These are phyloP conservation scores for Suillus hirtellus DNA, from an alignment of 768 basidiomycete genomes.

Conservation along the genomic window DNA sequence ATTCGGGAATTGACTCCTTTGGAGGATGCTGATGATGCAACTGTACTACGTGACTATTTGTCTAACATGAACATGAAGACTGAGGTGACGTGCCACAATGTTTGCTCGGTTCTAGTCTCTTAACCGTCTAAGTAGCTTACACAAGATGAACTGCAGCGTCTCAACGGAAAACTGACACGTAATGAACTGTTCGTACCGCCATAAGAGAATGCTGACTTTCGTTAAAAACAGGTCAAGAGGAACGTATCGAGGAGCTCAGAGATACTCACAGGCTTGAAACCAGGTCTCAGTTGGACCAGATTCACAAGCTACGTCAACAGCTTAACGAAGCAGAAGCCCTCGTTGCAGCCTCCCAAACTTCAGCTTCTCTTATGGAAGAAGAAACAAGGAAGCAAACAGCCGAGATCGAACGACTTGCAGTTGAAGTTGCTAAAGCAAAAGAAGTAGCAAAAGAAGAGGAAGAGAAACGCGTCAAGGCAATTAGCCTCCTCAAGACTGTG, in stretches of 20 bases:
- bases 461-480: constrained; percentile 94
- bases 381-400: constrained; percentile 49
- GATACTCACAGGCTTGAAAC: constrained; percentile 83
- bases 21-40: constrained; percentile 60
- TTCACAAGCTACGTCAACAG: constrained; percentile 69
- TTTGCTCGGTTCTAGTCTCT: background rate
- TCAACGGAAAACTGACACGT: constrained; percentile 76
- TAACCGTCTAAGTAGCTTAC: constrained; percentile 45
- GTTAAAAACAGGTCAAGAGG: constrained; percentile 67
- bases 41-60: constrained; percentile 74
- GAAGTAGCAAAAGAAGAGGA: constrained; percentile 86
- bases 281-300: constrained; percentile 73
- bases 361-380: constrained; percentile 50
- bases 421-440: constrained; percentile 64
- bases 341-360: constrained; percentile 55
- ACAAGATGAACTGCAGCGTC: constrained; percentile 76
- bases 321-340: constrained; percentile 70
- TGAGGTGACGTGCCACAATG: constrained; percentile 51
- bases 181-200: constrained; percentile 25
- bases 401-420: constrained; percentile 58
- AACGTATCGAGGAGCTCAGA: constrained; percentile 78
- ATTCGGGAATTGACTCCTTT: constrained; percentile 73
- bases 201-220: constrained; percentile 12
- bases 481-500: constrained; percentile 92
- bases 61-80: constrained; percentile 63